These are phyloP conservation scores for Hanseniaspora occidentalis DNA, from an alignment of 805 yeast species.

Conservation along the genomic window DNA sequence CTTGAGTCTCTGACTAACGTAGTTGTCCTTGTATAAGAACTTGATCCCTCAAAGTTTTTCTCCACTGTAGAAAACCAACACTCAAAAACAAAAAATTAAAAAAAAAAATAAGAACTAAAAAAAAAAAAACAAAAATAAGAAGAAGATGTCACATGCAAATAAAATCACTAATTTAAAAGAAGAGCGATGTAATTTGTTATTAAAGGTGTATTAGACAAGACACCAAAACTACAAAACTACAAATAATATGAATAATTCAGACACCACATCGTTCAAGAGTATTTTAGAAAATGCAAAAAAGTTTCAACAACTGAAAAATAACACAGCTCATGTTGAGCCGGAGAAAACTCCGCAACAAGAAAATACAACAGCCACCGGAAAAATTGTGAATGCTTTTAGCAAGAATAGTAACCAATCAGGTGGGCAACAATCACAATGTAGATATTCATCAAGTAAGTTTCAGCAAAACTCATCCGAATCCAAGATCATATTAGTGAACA, in stretches of 20 bases:
- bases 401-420: background rate
- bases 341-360: constrained; percentile 1
- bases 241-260: constrained; percentile 23
- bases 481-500: constrained; percentile 40
- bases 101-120: no score
- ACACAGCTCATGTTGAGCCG: constrained; percentile 1
- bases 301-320: constrained; percentile 28
- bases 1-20: background rate
- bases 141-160: no score
- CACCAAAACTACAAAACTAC: background rate
- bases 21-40: no score
- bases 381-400: constrained; percentile 3
- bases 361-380: constrained; percentile 2
- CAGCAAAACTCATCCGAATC: background rate
- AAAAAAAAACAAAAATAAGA: no score
- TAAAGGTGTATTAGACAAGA: background rate
- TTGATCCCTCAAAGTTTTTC: no score
- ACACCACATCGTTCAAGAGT: constrained; percentile 57
- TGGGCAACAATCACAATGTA: background rate
- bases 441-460: background rate
- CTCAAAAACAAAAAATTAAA: no score
- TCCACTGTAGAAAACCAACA: no score
- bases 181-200: background rate
- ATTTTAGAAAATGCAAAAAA: constrained; percentile 58
- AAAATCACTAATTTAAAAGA: no score